Base-by-base conservation (phyloP, 306 rosid genomes). In the Citrullus amarus region DNA sequence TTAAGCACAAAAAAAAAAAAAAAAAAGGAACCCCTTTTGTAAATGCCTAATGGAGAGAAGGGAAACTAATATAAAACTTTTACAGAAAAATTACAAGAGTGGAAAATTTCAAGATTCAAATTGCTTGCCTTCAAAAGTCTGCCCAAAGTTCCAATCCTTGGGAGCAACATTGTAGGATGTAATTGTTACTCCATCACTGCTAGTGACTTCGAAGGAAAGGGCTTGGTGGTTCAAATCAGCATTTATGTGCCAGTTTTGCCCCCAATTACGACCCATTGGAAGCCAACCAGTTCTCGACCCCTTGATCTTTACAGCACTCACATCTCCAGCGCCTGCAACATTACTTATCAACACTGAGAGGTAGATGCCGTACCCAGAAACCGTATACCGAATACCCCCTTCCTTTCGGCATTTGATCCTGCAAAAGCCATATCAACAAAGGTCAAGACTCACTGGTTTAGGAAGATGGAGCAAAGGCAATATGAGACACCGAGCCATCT, bases 201-300 rank as follows among this genome's bases (percentile, higher is more conserved):
- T 53, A 2, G 92, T 90, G 79, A 92, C 86, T 91, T 94, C 97
- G 17, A 94, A 94, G 6, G 96, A 94, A 48, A 92, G 93, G 39
- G 98, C 96, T 81, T 94, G 98, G 73, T 89, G 90, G 75, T 84
- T 90, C 72, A 94, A 81, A 50, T 90, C 93, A 1, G 95, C 91
- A 48, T 88, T 94, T 39, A 91, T 79, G 81, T 94, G 98, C 97
- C 98, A 94, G 85, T 89, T 94, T 83, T 94, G 98, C 41, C 98
- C 98, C 98, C 97, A 94, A 44, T 94, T 94, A 72, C 98, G 86
- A 53, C 98, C 98, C 97, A 94, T 92, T 8, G 93, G 81, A 82
- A 94, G 97, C 98, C 98, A 94, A 51, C 98, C 97, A 1, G 97
- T 94, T 90, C 87, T 92, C 4, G 98, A 89, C 6, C 98, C 95